Evolutionary conservation across 306 rosid genomes (phyloP).

Genomic region (Glycine latifolia): DNA sequence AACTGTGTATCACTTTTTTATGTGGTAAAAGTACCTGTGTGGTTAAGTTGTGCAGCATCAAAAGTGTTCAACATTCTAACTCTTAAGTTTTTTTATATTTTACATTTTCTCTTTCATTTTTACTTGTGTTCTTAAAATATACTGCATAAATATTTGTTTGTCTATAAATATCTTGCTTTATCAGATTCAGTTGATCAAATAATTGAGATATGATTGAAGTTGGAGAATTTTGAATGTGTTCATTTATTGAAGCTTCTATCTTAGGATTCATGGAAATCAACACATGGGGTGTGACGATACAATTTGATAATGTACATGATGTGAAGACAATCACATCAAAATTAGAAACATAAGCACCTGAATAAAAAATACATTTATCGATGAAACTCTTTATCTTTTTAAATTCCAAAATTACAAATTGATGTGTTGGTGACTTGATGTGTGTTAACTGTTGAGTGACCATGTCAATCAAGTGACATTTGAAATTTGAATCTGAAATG

Average conservation of each 20-base stretch:
- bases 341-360: too few relatives aligned
- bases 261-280: not conserved
- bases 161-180: constrained; percentile 25
- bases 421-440: not conserved
- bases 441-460: not conserved
- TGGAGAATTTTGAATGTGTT: constrained; percentile 14
- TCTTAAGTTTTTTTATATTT: constrained; percentile 9
- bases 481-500: constrained; percentile 13
- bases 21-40: constrained; percentile 48
- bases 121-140: constrained; percentile 31
- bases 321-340: not conserved
- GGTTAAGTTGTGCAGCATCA: constrained; percentile 40
- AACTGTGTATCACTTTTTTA: constrained; percentile 78
- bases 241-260: not conserved
- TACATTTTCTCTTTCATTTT: not conserved
- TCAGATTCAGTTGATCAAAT: constrained; percentile 25
- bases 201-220: not conserved
- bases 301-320: constrained; percentile 12
- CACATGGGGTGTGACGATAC: constrained; percentile 21
- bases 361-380: not conserved
- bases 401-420: not conserved
- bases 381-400: not conserved
- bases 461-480: not conserved
- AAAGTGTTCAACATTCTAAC: constrained; percentile 24
- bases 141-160: constrained; percentile 12